Conservation (phyloP, 192 early-diverging fungal species). For the Diversispora epigaea region DNA sequence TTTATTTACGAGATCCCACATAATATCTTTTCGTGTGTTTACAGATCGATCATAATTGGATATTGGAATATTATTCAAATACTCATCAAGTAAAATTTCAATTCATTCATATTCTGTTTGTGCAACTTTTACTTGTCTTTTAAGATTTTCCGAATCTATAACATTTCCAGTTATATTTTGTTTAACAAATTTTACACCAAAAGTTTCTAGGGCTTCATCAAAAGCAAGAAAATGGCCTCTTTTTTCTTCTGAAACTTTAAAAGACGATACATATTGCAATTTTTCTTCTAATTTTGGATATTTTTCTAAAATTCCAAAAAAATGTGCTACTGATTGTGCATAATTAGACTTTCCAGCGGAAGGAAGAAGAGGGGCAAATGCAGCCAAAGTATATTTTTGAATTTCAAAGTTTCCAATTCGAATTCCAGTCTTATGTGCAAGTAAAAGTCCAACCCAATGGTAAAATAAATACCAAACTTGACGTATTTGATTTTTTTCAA, state of each 20-base stretch:
- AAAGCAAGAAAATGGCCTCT: not conserved
- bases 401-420: not conserved
- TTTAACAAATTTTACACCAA: conserved; percentile 17
- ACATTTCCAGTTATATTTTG: not conserved
- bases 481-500: not conserved
- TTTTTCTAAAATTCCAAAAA: not conserved
- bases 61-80: not conserved
- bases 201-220: not conserved
- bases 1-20: not conserved
- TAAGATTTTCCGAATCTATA: conserved; percentile 12
- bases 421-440: not conserved
- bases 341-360: not conserved
- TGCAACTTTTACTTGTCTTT: not conserved
- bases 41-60: not conserved
- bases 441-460: not conserved
- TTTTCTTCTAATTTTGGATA: no score
- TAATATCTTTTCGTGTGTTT: not conserved
- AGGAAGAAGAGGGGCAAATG: not conserved
- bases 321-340: conserved; percentile 13
- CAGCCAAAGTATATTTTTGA: not conserved
- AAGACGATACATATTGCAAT: not conserved
- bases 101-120: not conserved
- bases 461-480: conserved; percentile 7
- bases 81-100: conserved; percentile 5
- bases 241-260: not conserved